Evolutionary conservation across 805 yeast genomes (phyloP).

Genomic region (Yarrowia yakushimensis): DNA sequence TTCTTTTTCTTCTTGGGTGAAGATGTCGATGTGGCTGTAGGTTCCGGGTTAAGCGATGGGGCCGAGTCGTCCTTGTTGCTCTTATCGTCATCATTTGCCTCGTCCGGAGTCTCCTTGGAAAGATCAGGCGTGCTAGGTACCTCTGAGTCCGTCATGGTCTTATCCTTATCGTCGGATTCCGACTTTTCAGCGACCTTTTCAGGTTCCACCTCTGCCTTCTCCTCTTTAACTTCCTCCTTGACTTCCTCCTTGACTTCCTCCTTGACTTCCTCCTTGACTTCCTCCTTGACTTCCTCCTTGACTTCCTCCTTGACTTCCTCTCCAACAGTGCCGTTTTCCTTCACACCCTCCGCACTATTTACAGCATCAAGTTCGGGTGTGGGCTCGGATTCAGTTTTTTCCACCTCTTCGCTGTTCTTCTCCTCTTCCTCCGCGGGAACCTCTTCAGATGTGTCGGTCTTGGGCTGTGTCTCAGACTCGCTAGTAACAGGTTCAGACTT

Average conservation of each 20-base stretch:
- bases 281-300: not conserved
- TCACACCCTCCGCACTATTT: not conserved
- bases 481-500: not conserved
- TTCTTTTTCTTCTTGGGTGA: conserved; percentile 18
- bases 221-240: too few species aligned
- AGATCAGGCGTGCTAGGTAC: not conserved
- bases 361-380: not conserved
- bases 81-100: not conserved
- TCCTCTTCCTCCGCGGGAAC: not conserved
- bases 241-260: not conserved
- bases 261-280: too few species aligned
- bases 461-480: not conserved
- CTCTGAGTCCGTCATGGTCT: not conserved
- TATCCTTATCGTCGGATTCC: not conserved
- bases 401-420: not conserved
- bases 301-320: not conserved
- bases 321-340: not conserved
- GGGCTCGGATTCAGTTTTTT: not conserved
- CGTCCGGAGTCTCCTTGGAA: not conserved
- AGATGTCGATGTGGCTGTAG: not conserved
- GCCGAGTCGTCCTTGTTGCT: conserved; percentile 3
- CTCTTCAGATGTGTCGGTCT: not conserved
- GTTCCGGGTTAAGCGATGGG: not conserved
- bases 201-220: not conserved
- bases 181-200: not conserved